Percentiles rank a stretch among this genome's conserved stretches.
These are phyloP conservation scores for Solanum peruvianum DNA, from an alignment of 257 asterid species.

Conservation along the genomic window DNA sequence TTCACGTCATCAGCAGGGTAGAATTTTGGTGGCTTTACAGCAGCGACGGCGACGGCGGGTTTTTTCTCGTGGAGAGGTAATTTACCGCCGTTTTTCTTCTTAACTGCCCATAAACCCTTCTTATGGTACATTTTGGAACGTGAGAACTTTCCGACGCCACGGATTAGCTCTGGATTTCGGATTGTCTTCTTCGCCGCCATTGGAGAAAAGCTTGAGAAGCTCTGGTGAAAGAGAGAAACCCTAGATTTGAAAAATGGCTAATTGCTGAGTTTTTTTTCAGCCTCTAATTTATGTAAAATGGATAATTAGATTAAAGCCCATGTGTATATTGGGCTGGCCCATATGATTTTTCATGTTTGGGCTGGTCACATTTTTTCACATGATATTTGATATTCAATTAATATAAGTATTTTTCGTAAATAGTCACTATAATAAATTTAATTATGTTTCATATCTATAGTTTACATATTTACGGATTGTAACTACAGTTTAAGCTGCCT, in stretches of 20 bases:
- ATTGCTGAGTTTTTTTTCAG: neutral
- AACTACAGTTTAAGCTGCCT: no score
- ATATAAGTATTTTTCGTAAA: no score
- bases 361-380: neutral
- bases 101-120: neutral
- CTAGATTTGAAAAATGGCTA: neutral
- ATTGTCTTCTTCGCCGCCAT: neutral
- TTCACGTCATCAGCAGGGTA: conserved; percentile 1
- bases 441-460: no score
- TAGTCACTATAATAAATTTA: no score
- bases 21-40: neutral
- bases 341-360: neutral
- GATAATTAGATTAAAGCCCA: neutral
- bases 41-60: neutral
- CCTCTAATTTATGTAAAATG: neutral
- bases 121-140: neutral
- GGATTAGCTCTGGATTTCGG: neutral
- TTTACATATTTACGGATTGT: no score
- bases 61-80: neutral
- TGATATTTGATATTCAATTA: no score
- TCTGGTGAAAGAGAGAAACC: neutral
- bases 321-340: neutral
- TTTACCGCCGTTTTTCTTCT: neutral
- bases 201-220: neutral
- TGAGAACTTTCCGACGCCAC: neutral